Evolutionary conservation across 129 eudicot species (phyloP), one percentile per base, ranked within the genome.

Genomic region (Saussurea involucrata): DNA sequence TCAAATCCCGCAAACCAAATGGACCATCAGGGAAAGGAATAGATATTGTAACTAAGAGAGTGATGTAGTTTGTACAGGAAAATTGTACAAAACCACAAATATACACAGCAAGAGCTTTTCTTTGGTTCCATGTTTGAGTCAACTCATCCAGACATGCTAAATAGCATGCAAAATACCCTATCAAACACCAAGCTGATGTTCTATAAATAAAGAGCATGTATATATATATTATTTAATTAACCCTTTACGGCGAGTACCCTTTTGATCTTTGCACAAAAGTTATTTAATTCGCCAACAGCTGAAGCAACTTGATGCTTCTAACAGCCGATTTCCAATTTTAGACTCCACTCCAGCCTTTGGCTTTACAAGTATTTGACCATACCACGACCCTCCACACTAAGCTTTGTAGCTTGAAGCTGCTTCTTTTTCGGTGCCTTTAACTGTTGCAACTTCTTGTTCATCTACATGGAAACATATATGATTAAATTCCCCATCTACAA

Each of bases 301-400:
- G 49, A 40, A 10, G 49, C 21, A 46, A 46, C 20, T 49, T 7
- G 8, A 49, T 5, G 6, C 20, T 49, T 15, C 58, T 49, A 49
- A 49, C 15, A 49, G 8, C 61, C 22, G 24, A 17, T 53, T 17
- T 37, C 8, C 0, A 37, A 7, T 7, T 7, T 7, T 53, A 53
- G 5, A 53, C 1, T 53, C 22, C 2, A n/a, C 61, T 53, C 61
- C 61, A 49, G 61, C 61, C 61, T 53, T 53, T n/a, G 22, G 22
- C 61, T 53, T n/a, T 83, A 92, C 68, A 92, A 69, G 80, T 91
- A 95, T 71, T 95, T 95, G 42, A 91, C 94, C 97, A 95, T 95
- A 82, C 98, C 98, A 53, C 97, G 93, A 5, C 98, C 98, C 86
- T 91, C 97, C 66, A 91, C 97, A 44, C 98, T 91, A 74, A 91